Base-by-base conservation (phyloP, 768 basidiomycete species). In the Ephemerocybe angulata region DNA sequence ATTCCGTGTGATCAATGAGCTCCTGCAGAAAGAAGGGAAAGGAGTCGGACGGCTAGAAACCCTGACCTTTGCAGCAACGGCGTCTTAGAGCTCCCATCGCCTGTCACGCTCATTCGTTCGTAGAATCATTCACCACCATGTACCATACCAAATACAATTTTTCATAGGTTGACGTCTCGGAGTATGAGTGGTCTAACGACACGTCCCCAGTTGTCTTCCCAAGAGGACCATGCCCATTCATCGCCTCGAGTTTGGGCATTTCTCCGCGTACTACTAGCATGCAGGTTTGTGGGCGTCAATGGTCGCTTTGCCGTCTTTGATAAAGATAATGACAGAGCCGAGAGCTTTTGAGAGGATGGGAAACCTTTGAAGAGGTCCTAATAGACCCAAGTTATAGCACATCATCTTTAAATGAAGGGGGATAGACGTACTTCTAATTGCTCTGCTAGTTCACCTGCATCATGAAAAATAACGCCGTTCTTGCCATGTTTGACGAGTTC, bases 1-100 rank as follows among this genome's bases (percentile, higher is more conserved):
- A 62, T 96, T 97, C 81, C 85, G 90, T 31, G 78, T 88, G 19
- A 81, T 99, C 60, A 90, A 88, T 62, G 96, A 98, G 57, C 70
- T 98, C 38, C 71, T 98, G 56, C 90, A 94, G 67, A 90, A 88
- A 66, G 90, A 98, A 66, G 88, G 87, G 65, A 95, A 96, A 69
- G 92, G 92, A 17, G 81, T 82, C 60, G 91, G 93, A 1, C 78
- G 89, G 50, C 75, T 98, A 37, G 96, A 98, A 70, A 95, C 93
- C 0, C 66, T 92, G 62, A 76, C 84, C 12, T 84, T 88, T 57
- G 79, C 88, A 40, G 86, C 86, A 1, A 86, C 82, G 5, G 80
- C 83, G 2, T 64, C 54, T 56, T 47, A 29, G 66, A 60, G 46
- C 17, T 19, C 8, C 1, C 48, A 25, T 48, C 25, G 7, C 11